These are phyloP conservation scores for Aspergillus pseudoglaucus DNA, from an alignment of 2,329 filamentous ascomycete genomes.

Conservation along the genomic window DNA sequence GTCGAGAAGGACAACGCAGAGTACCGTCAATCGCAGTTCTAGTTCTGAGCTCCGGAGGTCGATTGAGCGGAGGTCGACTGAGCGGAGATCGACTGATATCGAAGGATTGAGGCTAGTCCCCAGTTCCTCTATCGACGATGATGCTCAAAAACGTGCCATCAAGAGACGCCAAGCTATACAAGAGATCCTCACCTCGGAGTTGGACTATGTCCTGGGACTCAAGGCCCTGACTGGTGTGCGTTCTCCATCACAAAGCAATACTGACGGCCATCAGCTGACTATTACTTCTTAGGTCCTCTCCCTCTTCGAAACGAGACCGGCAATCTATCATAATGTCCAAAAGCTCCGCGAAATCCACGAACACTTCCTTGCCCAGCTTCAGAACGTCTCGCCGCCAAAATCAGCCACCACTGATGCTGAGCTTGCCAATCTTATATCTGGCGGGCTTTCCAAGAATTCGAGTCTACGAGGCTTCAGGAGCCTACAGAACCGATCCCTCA, in stretches of 20 bases:
- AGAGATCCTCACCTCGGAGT: slow-evolving; percentile 79
- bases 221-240: slow-evolving; percentile 79
- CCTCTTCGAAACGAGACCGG: slow-evolving; percentile 64
- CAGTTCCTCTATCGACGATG: slow-evolving; percentile 55
- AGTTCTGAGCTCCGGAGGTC: slow-evolving; percentile 61
- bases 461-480: slow-evolving; percentile 34
- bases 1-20: slow-evolving; percentile 53
- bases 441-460: slow-evolving; percentile 40
- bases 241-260: neutral
- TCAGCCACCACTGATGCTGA: slow-evolving; percentile 7
- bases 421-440: slow-evolving; percentile 14
- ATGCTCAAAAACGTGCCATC: slow-evolving; percentile 62
- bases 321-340: slow-evolving; percentile 71
- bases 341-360: slow-evolving; percentile 81
- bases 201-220: slow-evolving; percentile 80
- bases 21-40: slow-evolving; percentile 48
- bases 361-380: slow-evolving; percentile 68
- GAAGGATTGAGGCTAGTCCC: slow-evolving; percentile 49
- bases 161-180: slow-evolving; percentile 75
- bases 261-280: slow-evolving; percentile 20
- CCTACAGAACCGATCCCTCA: slow-evolving; percentile 21
- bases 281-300: slow-evolving; percentile 58
- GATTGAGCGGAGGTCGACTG: slow-evolving; percentile 42
- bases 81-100: slow-evolving; percentile 54
- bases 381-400: slow-evolving; percentile 55